These are phyloP conservation scores for Ceratocystis eucalypticola DNA, from an alignment of 2,329 filamentous ascomycete genomes.

Conservation along the genomic window DNA sequence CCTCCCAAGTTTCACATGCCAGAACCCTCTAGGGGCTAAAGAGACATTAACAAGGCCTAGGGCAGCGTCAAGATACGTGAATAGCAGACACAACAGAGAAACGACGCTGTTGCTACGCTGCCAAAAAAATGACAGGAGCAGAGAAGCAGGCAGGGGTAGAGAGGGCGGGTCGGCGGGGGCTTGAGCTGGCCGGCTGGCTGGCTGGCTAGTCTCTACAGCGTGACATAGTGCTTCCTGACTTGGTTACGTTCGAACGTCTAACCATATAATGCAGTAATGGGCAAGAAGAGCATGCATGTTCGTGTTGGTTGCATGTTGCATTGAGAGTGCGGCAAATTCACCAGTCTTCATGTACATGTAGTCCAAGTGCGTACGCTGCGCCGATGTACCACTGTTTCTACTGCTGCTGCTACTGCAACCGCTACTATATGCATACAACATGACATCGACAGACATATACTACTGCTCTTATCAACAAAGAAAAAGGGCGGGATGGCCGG, in stretches of 20 bases:
- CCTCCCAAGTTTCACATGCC: conserved; percentile 3
- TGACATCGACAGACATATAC: too few relatives aligned
- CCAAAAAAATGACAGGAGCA: neutral
- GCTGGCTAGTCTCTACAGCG: neutral
- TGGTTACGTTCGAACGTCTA: neutral
- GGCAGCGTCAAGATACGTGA: too few relatives aligned
- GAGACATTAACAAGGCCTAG: neutral
- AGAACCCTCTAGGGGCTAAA: neutral
- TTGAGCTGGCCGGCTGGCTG: neutral
- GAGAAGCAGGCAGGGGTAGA: neutral
- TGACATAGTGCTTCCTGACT: neutral
- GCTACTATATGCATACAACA: neutral
- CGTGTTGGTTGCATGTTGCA: neutral
- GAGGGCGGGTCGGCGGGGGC: neutral
- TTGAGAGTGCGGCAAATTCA: neutral
- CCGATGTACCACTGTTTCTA: too few relatives aligned
- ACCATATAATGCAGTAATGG: neutral
- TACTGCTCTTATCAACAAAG: neutral
- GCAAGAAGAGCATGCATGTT: neutral
- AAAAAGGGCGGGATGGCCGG: neutral
- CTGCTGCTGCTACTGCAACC: too few relatives aligned
- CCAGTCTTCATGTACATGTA: too few relatives aligned
- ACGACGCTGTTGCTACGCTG: neutral
- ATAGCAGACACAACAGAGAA: too few relatives aligned
- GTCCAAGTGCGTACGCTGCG: too few relatives aligned